A percentile compares a stretch with the other conserved stretches of the same genome.
Conservation (phyloP, 352 stramenopile genomes). For the Globisporangium camurandrum region DNA sequence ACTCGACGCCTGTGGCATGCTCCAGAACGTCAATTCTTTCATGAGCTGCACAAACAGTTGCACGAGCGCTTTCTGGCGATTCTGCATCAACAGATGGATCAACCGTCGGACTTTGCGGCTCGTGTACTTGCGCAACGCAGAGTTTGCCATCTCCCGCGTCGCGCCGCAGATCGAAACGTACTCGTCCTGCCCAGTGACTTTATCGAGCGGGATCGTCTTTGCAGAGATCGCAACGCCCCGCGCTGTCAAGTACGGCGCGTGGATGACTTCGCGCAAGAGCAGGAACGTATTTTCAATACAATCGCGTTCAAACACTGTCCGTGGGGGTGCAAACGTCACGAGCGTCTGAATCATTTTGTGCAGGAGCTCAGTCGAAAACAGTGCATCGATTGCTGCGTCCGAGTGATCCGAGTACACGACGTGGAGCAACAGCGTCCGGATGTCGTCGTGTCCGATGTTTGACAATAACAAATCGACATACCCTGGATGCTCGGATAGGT, state of each 20-base stretch:
- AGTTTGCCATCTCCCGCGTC: slow-evolving; percentile 78
- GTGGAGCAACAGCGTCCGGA: slow-evolving; percentile 66
- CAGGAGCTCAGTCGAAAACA: slow-evolving; percentile 68
- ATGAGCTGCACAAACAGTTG: slow-evolving; percentile 79
- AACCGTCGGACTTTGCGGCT: slow-evolving; percentile 78
- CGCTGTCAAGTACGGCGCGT: slow-evolving; percentile 75
- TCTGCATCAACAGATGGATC: slow-evolving; percentile 78
- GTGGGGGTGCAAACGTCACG: slow-evolving; percentile 61
- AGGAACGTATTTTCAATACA: slow-evolving; percentile 79
- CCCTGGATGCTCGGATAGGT: slow-evolving; percentile 39
- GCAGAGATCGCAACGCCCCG: slow-evolving; percentile 80
- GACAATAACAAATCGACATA: slow-evolving; percentile 69
- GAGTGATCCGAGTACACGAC: slow-evolving; percentile 83
- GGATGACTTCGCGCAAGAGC: slow-evolving; percentile 71
- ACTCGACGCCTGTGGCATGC: slow-evolving; percentile 29
- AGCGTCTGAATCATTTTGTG: slow-evolving; percentile 74
- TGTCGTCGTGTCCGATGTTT: slow-evolving; percentile 79
- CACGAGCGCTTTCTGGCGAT: slow-evolving; percentile 59
- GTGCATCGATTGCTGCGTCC: slow-evolving; percentile 53
- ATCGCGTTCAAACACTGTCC: slow-evolving; percentile 65
- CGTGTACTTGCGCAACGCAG: slow-evolving; percentile 77
- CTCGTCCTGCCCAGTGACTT: slow-evolving; percentile 79
- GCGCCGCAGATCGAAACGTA: slow-evolving; percentile 84
- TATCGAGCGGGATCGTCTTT: slow-evolving; percentile 81
- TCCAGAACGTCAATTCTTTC: slow-evolving; percentile 80